Conservation (phyloP, 495 filamentous ascomycete genomes). For the Podospora didyma region DNA sequence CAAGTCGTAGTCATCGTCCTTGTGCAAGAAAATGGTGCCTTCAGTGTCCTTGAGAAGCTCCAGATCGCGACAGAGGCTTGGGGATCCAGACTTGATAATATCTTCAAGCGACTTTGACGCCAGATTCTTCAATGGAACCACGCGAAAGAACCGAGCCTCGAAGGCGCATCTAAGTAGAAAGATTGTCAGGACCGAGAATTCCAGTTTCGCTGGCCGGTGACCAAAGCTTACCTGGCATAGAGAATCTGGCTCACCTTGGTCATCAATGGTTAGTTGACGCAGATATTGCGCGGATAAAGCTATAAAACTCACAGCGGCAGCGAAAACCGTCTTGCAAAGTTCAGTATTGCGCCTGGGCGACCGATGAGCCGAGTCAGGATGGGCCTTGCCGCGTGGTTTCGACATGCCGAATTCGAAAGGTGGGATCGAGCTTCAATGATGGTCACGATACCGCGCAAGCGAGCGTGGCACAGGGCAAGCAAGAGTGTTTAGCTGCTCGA, state of each 20-base stretch:
- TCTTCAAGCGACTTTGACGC: constrained; percentile 13
- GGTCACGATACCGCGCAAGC: too few relatives aligned
- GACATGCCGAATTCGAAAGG: too few relatives aligned
- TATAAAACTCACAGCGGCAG: constrained; percentile 13
- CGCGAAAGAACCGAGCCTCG: constrained; percentile 17
- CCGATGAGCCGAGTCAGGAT: too few relatives aligned
- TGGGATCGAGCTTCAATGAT: too few relatives aligned
- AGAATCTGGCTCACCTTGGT: constrained; percentile 22
- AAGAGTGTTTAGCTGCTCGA: too few relatives aligned
- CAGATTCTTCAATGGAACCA: constrained; percentile 8
- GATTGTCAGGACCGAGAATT: background rate
- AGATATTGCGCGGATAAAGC: background rate
- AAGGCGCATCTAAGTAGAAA: constrained; percentile 12
- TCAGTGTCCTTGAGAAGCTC: constrained; percentile 11
- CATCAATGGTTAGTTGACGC: background rate
- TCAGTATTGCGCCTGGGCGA: constrained; percentile 12
- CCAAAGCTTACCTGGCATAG: constrained; percentile 15
- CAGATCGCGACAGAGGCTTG: constrained; percentile 4
- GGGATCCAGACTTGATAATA: constrained; percentile 8
- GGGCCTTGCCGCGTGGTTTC: too few relatives aligned
- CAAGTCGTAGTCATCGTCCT: constrained; percentile 7
- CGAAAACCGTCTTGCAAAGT: constrained; percentile 20
- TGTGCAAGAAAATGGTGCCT: constrained; percentile 14
- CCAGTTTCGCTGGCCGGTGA: too few relatives aligned
- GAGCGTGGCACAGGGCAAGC: too few relatives aligned